phyloP scores from a whole-genome alignment of 2,329 filamentous ascomycete genomes.

The Trichoderma asperellum region DNA sequence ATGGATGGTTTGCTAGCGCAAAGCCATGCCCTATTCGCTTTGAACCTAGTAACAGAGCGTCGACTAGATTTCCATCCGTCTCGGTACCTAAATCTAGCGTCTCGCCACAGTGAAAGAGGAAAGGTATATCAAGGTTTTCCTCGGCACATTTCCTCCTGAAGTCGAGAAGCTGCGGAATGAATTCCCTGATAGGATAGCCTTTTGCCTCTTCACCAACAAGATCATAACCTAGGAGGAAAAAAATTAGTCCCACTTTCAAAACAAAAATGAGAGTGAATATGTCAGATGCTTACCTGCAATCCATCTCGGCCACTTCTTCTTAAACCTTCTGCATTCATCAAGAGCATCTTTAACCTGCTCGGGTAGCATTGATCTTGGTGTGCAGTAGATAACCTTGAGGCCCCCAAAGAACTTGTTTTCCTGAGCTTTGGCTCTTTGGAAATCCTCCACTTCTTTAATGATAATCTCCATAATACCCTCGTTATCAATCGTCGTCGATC shows the following conservation, averaged over 20 bases:
- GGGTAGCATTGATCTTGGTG: slow-evolving; percentile 62
- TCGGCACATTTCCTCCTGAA: slow-evolving; percentile 58
- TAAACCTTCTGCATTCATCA: slow-evolving; percentile 64
- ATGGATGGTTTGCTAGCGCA: slow-evolving; percentile 67
- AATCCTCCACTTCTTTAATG: slow-evolving; percentile 56
- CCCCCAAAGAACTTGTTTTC: slow-evolving; percentile 57
- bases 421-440: slow-evolving; percentile 43
- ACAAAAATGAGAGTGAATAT: not conserved
- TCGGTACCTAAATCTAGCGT: slow-evolving; percentile 68
- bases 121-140: slow-evolving; percentile 62
- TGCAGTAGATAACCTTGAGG: slow-evolving; percentile 73
- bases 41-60: slow-evolving; percentile 66
- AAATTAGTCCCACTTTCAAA: not conserved
- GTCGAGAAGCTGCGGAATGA: slow-evolving; percentile 57
- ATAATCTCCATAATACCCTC: slow-evolving; percentile 64
- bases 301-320: slow-evolving; percentile 57
- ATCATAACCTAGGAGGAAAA: slow-evolving; percentile 60
- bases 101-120: slow-evolving; percentile 78
- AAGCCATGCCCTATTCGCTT: slow-evolving; percentile 77
- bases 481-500: slow-evolving; percentile 56
- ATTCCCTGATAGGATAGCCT: slow-evolving; percentile 61
- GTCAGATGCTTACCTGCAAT: slow-evolving; percentile 60
- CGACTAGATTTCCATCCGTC: slow-evolving; percentile 69
- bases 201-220: slow-evolving; percentile 70
- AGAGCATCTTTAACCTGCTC: slow-evolving; percentile 56